Base-by-base conservation (phyloP, 306 rosid genomes). In the Cicer arietinum region DNA sequence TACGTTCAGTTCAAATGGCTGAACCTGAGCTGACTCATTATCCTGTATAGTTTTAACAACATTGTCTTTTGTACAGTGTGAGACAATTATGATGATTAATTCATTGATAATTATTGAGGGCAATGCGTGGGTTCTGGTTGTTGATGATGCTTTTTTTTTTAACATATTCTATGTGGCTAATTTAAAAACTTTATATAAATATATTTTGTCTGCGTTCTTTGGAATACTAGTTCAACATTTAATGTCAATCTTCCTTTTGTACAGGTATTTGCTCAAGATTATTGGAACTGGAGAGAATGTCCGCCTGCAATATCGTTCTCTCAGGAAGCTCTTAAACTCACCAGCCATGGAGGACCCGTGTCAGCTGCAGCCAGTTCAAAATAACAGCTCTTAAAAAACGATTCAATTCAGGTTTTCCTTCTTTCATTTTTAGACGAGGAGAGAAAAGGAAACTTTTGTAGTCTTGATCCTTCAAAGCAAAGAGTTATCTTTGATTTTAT, bases 261-360 rank as follows among this genome's bases (percentile, higher is more conserved):
- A 39, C 87, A 94, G 99, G 99, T 94, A 94, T 85, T 88, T 90
- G 85, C 98, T 94, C 60, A 89, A 86, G 80, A 92, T 94, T 75
- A 81, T 92, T 77, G 97, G 82, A 81, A 89, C 84, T 0, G 97
- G 95, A 61, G 99, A 94, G 78, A 92, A 89, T 77, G 95, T 94
- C 72, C 92, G 99, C 43, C 78, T 94, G 85, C 97, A 94, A 77
- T 94, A 94, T 80, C 96, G 97, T 52, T 94, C 99, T 48, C 96
- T 94, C 51, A 76, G 99, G 79, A 94, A 94, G 89, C 86, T 88
- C 61, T 70, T 75, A 56, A 90, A 65, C 79, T 42, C 91, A 9
- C 75, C 81, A 14, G 73, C 70, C 11, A 61, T 68, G 4, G 89
- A 83, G 62, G 90, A 79, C 77, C 85, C 51, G 65, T 73, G 85